Evolutionary conservation across 2,329 filamentous ascomycete species (phyloP).

Genomic region (Chalara sp.): DNA sequence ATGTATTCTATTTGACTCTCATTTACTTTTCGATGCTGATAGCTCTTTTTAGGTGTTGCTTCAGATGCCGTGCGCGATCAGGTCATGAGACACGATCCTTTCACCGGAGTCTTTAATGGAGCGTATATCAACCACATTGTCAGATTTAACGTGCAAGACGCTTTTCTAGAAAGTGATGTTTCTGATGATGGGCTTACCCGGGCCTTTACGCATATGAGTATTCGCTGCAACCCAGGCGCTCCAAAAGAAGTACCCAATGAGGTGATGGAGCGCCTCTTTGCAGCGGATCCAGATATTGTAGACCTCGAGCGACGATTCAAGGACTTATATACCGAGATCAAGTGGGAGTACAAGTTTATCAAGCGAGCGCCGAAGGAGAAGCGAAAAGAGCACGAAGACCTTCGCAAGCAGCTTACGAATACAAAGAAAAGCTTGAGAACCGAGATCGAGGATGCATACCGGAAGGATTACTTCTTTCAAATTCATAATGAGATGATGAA

Average conservation of each 20-base stretch:
- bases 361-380: conserved; percentile 8
- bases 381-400: conserved; percentile 5
- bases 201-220: conserved; percentile 16
- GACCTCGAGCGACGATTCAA: conserved; percentile 11
- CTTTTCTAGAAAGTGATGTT: conserved; percentile 12
- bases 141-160: conserved; percentile 12
- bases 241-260: conserved; percentile 11
- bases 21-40: conserved; percentile 1
- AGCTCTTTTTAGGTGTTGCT: neutral
- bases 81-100: neutral
- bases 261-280: conserved; percentile 6
- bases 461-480: conserved; percentile 13
- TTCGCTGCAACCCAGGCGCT: conserved; percentile 11
- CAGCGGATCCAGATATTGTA: conserved; percentile 12
- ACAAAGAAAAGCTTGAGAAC: conserved; percentile 7
- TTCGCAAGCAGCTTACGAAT: conserved; percentile 9
- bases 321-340: conserved; percentile 9
- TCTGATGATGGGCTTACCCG: conserved; percentile 7
- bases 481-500: conserved; percentile 14
- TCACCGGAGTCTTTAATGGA: neutral
- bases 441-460: neutral
- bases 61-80: neutral
- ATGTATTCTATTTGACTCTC: conserved; percentile 5
- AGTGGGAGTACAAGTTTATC: conserved; percentile 15
- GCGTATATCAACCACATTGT: conserved; percentile 14